A percentile compares a stretch with the other conserved stretches of the same genome.
phyloP scores from a whole-genome alignment of 2,329 filamentous ascomycete genomes.

The Sporothrix schenckii region DNA sequence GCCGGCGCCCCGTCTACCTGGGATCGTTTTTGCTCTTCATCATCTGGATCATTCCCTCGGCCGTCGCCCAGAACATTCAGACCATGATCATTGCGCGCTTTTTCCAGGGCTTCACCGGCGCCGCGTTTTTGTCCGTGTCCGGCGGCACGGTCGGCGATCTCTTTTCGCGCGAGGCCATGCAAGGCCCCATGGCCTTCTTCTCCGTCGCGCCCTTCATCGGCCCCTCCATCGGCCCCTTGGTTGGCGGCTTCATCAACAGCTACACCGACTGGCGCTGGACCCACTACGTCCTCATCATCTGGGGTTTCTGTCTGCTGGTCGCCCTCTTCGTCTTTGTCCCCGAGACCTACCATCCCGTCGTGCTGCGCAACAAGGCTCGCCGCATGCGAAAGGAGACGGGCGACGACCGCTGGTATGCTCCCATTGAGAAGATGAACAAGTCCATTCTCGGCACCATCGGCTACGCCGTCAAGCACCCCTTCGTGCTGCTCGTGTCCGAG shows the following conservation, averaged over 20 bases:
- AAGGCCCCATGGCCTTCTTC: slow-evolving; percentile 82
- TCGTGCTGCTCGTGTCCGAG: slow-evolving; percentile 77
- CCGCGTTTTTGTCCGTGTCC: slow-evolving; percentile 71
- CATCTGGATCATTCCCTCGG: slow-evolving; percentile 79
- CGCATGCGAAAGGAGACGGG: slow-evolving; percentile 72
- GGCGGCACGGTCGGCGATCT: slow-evolving; percentile 85
- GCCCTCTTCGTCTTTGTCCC: slow-evolving; percentile 74
- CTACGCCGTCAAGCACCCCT: slow-evolving; percentile 66
- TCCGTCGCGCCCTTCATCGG: slow-evolving; percentile 67
- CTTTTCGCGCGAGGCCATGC: slow-evolving; percentile 69
- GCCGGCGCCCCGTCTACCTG: slow-evolving; percentile 79
- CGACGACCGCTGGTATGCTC: slow-evolving; percentile 74
- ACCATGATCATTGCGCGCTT: slow-evolving; percentile 80
- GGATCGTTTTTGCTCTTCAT: slow-evolving; percentile 72
- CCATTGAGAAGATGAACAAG: slow-evolving; percentile 68
- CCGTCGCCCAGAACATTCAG: slow-evolving; percentile 77
- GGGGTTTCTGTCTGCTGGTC: slow-evolving; percentile 66
- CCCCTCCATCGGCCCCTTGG: slow-evolving; percentile 60
- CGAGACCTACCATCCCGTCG: slow-evolving; percentile 81
- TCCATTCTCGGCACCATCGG: slow-evolving; percentile 66
- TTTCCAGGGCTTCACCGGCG: slow-evolving; percentile 72
- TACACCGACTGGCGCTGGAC: slow-evolving; percentile 77
- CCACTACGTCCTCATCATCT: slow-evolving; percentile 83
- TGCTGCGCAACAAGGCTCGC: slow-evolving; percentile 72
- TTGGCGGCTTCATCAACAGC: slow-evolving; percentile 83